Percentiles rank a stretch among this genome's conserved stretches.
These are phyloP conservation scores for Lichtheimia hyalospora DNA, from an alignment of 371 early-diverging fungal species.

Conservation along the genomic window DNA sequence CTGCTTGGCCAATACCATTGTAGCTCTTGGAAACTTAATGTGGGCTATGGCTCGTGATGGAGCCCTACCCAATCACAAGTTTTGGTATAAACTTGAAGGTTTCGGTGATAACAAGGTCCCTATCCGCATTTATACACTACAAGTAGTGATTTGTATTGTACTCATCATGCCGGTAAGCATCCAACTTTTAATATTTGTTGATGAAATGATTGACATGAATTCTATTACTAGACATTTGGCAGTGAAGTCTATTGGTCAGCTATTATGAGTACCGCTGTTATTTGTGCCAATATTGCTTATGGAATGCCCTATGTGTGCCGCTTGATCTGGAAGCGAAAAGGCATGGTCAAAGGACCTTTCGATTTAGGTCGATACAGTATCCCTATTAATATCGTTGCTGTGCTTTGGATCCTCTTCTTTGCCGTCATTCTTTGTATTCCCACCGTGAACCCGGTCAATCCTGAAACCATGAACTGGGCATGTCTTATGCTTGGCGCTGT, in stretches of 20 bases:
- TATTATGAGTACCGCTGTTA: slow-evolving; percentile 25
- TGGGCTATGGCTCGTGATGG: slow-evolving; percentile 32
- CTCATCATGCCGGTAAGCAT: slow-evolving; percentile 29
- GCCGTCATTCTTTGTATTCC: slow-evolving; percentile 29
- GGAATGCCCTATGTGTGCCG: slow-evolving; percentile 28
- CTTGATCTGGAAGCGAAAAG: slow-evolving; percentile 20
- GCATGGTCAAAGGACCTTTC: slow-evolving; percentile 26
- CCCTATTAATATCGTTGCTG: slow-evolving; percentile 19
- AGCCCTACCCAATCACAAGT: slow-evolving; percentile 17
- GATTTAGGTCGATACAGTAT: slow-evolving; percentile 23
- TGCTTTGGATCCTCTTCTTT: slow-evolving; percentile 30
- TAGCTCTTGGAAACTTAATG: slow-evolving; percentile 19
- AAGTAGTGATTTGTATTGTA: slow-evolving; percentile 16
- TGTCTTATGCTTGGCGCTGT: slow-evolving; percentile 28
- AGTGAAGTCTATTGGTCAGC: slow-evolving; percentile 23
- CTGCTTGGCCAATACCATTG: slow-evolving; percentile 15
- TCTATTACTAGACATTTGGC: slow-evolving; percentile 16
- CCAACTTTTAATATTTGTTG: not conserved
- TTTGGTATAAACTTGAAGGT: slow-evolving; percentile 22
- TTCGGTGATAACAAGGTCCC: slow-evolving; percentile 15
- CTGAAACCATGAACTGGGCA: slow-evolving; percentile 25
- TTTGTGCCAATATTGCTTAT: slow-evolving; percentile 27
- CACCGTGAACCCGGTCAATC: slow-evolving; percentile 14
- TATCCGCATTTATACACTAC: slow-evolving; percentile 14
- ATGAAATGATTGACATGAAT: not conserved